phyloP scores from a whole-genome alignment of 148 eudicot genomes.

The Diospyros kaki region DNA sequence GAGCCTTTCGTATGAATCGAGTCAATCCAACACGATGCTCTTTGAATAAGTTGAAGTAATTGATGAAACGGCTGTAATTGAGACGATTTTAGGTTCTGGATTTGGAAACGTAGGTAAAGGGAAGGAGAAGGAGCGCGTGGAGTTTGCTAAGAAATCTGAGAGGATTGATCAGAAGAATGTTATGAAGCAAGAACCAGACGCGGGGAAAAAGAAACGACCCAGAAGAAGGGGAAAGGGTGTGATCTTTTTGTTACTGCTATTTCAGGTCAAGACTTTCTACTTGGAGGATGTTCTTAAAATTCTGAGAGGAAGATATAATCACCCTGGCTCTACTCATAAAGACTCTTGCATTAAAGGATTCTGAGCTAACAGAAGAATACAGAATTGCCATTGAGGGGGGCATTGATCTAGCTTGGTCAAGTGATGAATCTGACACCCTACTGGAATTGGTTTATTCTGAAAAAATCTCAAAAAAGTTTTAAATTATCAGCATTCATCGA shows the following conservation, averaged over 20 bases:
- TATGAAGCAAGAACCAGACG: too few species aligned
- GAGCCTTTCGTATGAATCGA: too few species aligned
- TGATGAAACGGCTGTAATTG: too few species aligned
- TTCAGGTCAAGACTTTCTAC: slow-evolving; percentile 74
- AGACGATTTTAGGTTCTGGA: too few species aligned
- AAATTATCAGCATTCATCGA: slow-evolving; percentile 72
- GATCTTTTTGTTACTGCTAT: slow-evolving; percentile 15
- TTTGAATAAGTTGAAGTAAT: too few species aligned
- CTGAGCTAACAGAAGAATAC: slow-evolving; percentile 45
- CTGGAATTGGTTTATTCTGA: slow-evolving; percentile 59
- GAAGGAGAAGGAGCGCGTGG: too few species aligned
- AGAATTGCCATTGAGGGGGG: slow-evolving; percentile 76
- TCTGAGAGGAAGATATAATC: slow-evolving; percentile 39
- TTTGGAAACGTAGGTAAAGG: too few species aligned
- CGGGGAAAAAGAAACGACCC: too few species aligned
- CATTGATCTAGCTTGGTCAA: slow-evolving; percentile 56
- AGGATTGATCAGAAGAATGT: too few species aligned
- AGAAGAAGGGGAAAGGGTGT: not conserved
- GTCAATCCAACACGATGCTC: too few species aligned
- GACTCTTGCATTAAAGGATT: slow-evolving; percentile 26
- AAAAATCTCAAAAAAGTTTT: slow-evolving; percentile 35
- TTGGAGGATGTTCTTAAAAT: slow-evolving; percentile 75
- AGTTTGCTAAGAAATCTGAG: too few species aligned
- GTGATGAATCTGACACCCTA: slow-evolving; percentile 75
- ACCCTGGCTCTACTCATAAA: slow-evolving; percentile 31